Percentiles rank a stretch among this genome's conserved stretches.
Conservation (phyloP, 305 asterid genomes). For the Solanum hybrid region DNA sequence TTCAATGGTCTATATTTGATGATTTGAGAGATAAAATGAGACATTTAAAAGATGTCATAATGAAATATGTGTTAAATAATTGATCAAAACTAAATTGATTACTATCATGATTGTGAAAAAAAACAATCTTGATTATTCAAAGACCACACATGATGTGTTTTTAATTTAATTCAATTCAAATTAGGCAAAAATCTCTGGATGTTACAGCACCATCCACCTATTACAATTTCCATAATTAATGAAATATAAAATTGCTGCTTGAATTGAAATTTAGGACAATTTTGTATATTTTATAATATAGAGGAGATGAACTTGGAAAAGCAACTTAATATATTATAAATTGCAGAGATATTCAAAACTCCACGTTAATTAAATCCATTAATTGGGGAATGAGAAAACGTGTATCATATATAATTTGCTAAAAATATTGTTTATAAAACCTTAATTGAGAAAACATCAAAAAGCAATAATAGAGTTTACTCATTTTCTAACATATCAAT, state of each 20-base stretch:
- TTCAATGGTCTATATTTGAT: not conserved
- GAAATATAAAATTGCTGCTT: not conserved
- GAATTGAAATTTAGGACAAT: not conserved
- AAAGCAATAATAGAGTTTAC: not conserved
- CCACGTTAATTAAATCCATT: not conserved
- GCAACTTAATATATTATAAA: not conserved
- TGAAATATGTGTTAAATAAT: not conserved
- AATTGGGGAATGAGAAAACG: not conserved
- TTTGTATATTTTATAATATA: not conserved
- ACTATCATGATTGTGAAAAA: not conserved
- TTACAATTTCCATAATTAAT: not conserved
- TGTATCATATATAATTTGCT: not conserved
- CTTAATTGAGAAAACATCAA: not conserved
- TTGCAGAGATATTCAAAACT: not conserved
- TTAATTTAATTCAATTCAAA: not conserved
- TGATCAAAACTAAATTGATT: not conserved
- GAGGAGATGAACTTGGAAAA: slow-evolving; percentile 4
- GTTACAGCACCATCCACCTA: not conserved
- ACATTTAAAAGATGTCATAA: not conserved
- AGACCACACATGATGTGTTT: not conserved
- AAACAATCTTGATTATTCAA: not conserved
- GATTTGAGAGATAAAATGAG: not conserved
- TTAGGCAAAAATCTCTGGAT: not conserved
- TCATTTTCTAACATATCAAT: not conserved
- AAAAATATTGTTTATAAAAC: not conserved